phyloP scores from a whole-genome alignment of 768 basidiomycete genomes.

The Podaxis pistillaris region DNA sequence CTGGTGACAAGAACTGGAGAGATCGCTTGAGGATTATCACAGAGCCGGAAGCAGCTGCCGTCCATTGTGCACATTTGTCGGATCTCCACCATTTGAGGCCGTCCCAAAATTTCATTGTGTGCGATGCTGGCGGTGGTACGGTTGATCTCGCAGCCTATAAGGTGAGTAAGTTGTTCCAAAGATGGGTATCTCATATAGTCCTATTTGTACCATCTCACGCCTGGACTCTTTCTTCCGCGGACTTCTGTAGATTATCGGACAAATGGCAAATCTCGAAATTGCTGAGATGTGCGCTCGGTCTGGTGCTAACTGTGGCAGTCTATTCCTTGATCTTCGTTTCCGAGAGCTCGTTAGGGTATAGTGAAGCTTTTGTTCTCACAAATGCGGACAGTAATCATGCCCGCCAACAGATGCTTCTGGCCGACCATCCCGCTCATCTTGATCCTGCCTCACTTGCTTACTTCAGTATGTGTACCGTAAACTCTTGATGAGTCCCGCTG shows the following conservation, averaged over 20 bases:
- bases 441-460: slow-evolving; percentile 80
- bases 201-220: slow-evolving; percentile 11
- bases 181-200: neutral
- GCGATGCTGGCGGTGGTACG: slow-evolving; percentile 86
- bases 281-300: slow-evolving; percentile 88
- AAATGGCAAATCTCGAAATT: slow-evolving; percentile 80
- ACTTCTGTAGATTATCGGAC: slow-evolving; percentile 63
- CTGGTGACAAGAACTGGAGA: slow-evolving; percentile 73
- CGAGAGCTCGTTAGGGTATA: slow-evolving; percentile 70
- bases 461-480: slow-evolving; percentile 50
- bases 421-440: slow-evolving; percentile 83
- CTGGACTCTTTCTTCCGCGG: slow-evolving; percentile 18
- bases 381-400: neutral
- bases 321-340: slow-evolving; percentile 87
- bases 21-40: slow-evolving; percentile 85
- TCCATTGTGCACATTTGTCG: slow-evolving; percentile 82
- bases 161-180: slow-evolving; percentile 24
- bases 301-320: slow-evolving; percentile 83
- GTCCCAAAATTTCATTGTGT: slow-evolving; percentile 88
- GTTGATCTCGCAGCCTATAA: slow-evolving; percentile 65
- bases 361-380: neutral
- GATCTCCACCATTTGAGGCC: slow-evolving; percentile 76
- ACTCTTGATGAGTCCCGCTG: slow-evolving; percentile 1
- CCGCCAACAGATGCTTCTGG: slow-evolving; percentile 46
- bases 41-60: slow-evolving; percentile 84